Conservation (phyloP, 257 asterid genomes). For the Capsicum chinense region DNA sequence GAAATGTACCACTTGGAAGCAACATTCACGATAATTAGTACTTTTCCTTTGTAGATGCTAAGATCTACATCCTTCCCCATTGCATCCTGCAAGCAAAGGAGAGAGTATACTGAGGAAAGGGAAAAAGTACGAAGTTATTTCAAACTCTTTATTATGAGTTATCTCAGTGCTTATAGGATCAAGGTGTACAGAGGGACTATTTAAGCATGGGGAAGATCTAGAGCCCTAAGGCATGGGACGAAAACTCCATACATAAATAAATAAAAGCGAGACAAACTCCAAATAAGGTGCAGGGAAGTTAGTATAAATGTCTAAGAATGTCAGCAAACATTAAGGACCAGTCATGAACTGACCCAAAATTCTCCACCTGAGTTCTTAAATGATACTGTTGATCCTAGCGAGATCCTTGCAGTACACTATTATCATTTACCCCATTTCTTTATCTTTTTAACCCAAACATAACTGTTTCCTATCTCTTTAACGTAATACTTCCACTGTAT, state of each 20-base stretch:
- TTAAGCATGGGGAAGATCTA: neutral
- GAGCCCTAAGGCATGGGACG: neutral
- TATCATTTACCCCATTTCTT: neutral
- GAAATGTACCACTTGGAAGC: constrained; percentile 71
- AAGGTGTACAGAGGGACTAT: neutral
- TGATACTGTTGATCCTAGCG: neutral
- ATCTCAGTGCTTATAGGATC: neutral
- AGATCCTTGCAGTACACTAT: neutral
- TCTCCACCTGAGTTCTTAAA: neutral
- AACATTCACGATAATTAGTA: constrained; percentile 67
- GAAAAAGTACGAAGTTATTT: neutral
- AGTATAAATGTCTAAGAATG: neutral
- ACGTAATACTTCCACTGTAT: neutral
- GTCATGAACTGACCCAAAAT: neutral
- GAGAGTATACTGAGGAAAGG: neutral
- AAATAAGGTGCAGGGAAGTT: neutral
- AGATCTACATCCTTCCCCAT: constrained; percentile 52
- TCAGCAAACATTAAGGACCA: neutral
- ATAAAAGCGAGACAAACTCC: neutral
- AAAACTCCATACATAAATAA: neutral
- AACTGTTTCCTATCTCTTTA: neutral
- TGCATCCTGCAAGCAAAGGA: constrained; percentile 52
- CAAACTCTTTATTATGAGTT: neutral
- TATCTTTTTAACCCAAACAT: neutral
- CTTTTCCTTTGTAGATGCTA: constrained; percentile 64